Base-by-base conservation (phyloP, 768 basidiomycete species). In the Tulasnella sp. region DNA sequence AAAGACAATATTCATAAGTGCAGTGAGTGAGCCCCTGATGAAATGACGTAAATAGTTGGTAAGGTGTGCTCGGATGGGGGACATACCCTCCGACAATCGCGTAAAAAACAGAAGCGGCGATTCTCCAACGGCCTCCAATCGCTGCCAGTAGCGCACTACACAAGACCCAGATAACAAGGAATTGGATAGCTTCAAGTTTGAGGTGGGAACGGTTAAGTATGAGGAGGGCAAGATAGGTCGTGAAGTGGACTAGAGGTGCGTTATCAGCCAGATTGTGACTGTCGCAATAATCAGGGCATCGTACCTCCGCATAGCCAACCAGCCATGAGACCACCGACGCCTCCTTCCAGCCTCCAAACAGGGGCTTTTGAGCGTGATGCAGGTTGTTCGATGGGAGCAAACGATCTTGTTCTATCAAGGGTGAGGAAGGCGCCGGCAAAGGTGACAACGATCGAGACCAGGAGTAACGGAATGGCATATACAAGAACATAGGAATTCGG, bases 351-450 rank as follows among this genome's bases (percentile, higher is more conserved):
- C 8, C 70, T 63, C 65, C 71, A 77, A 29, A 59, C 65, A 25
- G 69, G 64, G n/a, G 61, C 66, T 21, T 66, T 67, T 21, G 66
- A 67, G 48, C 53, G 60, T 42, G 54, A 50, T 4, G 36, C 53
- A 9, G 42, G 17, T 23, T 29, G 23, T 27, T 41, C 51, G 32
- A 55, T 73, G 69, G 52, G 73, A 0, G 76, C 70, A 63, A 86
- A 83, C 6, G 77, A 74, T 36, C 80, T 75, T 19, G 82, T 78
- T 37, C 84, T 79, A 64, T 84, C 82, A 48, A 86, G 74, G 15
- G 77, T 83, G 19, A 84, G 70, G 66, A 86, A 84, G 2, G 81
- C 74, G n/a, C 83, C 82, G n/a, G 80, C 71, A 64, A 83, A 81
- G 6, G 76, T 77, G 35, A 82, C 70, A 21, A 78, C 59, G 37